phyloP scores from a whole-genome alignment of 2,329 filamentous ascomycete species.

The Pyricularia sp. region DNA sequence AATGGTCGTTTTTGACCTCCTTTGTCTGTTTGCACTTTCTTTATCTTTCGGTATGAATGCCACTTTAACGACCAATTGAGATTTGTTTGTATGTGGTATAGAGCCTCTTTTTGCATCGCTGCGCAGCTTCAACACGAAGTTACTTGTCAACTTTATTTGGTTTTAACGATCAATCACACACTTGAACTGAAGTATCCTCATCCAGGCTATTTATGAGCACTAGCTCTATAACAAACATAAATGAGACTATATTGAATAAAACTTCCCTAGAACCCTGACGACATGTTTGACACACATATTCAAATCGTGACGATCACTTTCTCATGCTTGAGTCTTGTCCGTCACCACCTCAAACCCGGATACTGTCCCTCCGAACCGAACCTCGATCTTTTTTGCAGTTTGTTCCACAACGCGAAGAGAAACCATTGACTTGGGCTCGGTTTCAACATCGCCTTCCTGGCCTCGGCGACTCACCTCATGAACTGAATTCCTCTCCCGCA shows the following conservation, averaged over 20 bases:
- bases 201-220: too few species aligned
- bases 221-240: not conserved
- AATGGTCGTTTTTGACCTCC: not conserved
- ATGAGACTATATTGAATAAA: not conserved
- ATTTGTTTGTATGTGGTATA: too few species aligned
- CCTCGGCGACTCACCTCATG: not conserved
- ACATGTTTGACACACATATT: too few species aligned
- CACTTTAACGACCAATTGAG: not conserved
- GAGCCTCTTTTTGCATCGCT: too few species aligned
- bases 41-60: not conserved
- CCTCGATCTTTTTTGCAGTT: not conserved
- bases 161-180: too few species aligned
- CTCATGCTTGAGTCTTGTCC: not conserved
- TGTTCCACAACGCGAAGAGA: not conserved
- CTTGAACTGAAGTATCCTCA: too few species aligned
- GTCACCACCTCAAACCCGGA: not conserved
- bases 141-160: too few species aligned
- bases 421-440: not conserved
- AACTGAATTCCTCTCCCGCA: not conserved
- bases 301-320: not conserved
- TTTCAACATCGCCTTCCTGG: not conserved
- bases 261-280: too few species aligned
- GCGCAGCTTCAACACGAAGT: too few species aligned
- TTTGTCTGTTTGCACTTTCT: not conserved
- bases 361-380: not conserved